Evolutionary conservation across 345 rosid genomes (phyloP).

Genomic region (Brassica nigra): DNA sequence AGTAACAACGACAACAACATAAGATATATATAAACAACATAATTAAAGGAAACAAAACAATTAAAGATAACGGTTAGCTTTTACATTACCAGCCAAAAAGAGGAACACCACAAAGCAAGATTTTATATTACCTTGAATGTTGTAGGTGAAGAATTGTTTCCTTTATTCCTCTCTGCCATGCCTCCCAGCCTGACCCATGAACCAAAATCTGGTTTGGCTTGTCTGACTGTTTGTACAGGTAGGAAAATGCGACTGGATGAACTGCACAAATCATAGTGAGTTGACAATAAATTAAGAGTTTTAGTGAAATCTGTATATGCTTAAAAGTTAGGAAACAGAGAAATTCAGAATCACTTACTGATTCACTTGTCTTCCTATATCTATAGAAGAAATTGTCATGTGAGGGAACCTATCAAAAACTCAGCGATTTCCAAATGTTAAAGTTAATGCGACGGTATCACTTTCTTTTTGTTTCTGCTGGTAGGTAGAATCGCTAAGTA

Average conservation of each 20-base stretch:
- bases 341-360: slow-evolving; percentile 45
- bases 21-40: too few relatives aligned
- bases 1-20: too few relatives aligned
- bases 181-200: slow-evolving; percentile 67
- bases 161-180: slow-evolving; percentile 86
- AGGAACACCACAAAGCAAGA: too few relatives aligned
- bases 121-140: slow-evolving; percentile 59
- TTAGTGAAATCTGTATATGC: not conserved
- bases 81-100: too few relatives aligned
- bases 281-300: not conserved
- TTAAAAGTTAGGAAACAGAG: not conserved
- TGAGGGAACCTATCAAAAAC: slow-evolving; percentile 1
- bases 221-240: slow-evolving; percentile 51
- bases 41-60: too few relatives aligned
- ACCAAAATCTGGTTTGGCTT: slow-evolving; percentile 51
- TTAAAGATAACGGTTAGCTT: too few relatives aligned
- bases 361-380: slow-evolving; percentile 56
- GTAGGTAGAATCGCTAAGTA: slow-evolving; percentile 8
- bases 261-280: slow-evolving; percentile 38
- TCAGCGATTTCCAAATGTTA: not conserved
- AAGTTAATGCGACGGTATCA: slow-evolving; percentile 36
- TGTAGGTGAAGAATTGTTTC: slow-evolving; percentile 67
- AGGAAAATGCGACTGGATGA: slow-evolving; percentile 52
- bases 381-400: not conserved
- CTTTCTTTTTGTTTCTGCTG: slow-evolving; percentile 59